Percentiles rank a stretch among this genome's conserved stretches.
Evolutionary conservation across 2,329 filamentous ascomycete species (phyloP).

Genomic region (Verticillium zaregamsianum): DNA sequence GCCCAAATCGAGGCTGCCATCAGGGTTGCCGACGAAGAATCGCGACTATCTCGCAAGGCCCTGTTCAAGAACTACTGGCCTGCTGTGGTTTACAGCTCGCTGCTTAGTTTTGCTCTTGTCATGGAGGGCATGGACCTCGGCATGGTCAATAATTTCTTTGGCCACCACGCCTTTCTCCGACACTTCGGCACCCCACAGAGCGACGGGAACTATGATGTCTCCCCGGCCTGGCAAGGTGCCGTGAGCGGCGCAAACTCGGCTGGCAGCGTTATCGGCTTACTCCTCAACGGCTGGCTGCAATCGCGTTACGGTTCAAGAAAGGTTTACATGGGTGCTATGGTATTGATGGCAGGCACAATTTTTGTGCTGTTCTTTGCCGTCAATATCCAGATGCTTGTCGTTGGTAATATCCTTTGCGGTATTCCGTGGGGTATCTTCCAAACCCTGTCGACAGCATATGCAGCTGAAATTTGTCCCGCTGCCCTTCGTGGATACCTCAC

Average conservation of each 20-base stretch:
- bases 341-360: conserved; percentile 30
- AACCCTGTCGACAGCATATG: conserved; percentile 36
- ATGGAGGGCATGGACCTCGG: conserved; percentile 3
- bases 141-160: conserved; percentile 1
- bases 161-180: not conserved
- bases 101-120: not conserved
- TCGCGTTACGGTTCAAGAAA: conserved; percentile 32
- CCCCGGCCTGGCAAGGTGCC: conserved; percentile 40
- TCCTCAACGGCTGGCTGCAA: conserved; percentile 33
- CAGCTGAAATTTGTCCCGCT: conserved; percentile 28
- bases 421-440: conserved; percentile 35
- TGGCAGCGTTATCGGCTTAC: conserved; percentile 42
- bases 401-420: conserved; percentile 34
- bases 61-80: conserved; percentile 2
- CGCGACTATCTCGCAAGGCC: not conserved
- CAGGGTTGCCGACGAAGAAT: not conserved
- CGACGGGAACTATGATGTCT: conserved; percentile 16
- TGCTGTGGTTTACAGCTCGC: not conserved
- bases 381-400: conserved; percentile 27
- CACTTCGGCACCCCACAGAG: not conserved
- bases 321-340: conserved; percentile 32
- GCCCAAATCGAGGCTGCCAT: not conserved
- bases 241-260: conserved; percentile 35
- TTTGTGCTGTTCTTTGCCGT: conserved; percentile 37
- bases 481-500: conserved; percentile 31